Evolutionary conservation across 345 rosid species (phyloP), one percentile per base, ranked within the genome.

Genomic region (Syzygium aqueum): DNA sequence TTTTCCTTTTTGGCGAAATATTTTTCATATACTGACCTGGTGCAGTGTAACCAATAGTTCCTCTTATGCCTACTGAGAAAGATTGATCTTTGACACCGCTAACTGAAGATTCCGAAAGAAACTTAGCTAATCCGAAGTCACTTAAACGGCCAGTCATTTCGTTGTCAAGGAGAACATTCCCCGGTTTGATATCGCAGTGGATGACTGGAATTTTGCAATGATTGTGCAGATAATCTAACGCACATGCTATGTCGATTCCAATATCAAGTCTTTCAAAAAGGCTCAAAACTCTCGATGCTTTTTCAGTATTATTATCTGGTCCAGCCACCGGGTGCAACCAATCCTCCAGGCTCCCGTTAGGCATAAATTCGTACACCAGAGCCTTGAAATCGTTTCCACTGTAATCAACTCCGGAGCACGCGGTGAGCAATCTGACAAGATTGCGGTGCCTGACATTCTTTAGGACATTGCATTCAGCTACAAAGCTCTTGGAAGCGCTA

Each of bases 361-460:
- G 63, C 87, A 85, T 85, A 53, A 63, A 63, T 37, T 61, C 87
- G 63, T 85, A 85, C 27, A 85, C 23, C 25, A 63, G 30, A 63
- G 82, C 87, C 82, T 85, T 63, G 87, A 85, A 85, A 49, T 61
- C 87, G 25, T 85, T 50, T 23, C 87, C 87, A 50, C 7, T 49
- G 40, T 12, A 50, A 63, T 63, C 82, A 51, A 67, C 63, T 12
- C 87, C 17, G 6, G 87, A 85, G 25, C 87, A 85, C 14, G 49
- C 56, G 2, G 83, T 63, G 80, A 85, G 8, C 63, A 63, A 51
- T 67, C 49, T 85, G 37, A 85, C 87, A 46, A 86, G 83, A n/a
- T 86, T 86, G 28, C 84, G 37, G 73, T 86, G 87, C 54, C 87
- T 86, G 37, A 84, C 50, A 28, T 51, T 84, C 85, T 84, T 84